Percentiles rank a stretch among this genome's conserved stretches.
Conservation (phyloP, 495 filamentous ascomycete genomes). For the Xylaria venustula region DNA sequence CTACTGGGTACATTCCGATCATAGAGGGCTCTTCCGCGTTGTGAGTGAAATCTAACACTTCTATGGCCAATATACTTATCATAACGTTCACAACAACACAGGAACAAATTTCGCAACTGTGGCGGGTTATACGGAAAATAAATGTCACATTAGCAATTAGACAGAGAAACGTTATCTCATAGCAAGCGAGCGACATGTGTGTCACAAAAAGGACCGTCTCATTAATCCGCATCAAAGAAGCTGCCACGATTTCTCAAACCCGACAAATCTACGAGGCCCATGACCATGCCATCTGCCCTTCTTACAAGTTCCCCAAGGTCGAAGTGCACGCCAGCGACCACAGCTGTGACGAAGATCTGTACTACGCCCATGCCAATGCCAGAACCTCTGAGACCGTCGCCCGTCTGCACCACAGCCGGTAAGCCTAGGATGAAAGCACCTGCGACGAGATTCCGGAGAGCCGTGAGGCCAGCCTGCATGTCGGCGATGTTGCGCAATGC, state of each 20-base stretch:
- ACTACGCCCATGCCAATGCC: constrained; percentile 34
- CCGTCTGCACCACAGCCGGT: constrained; percentile 32
- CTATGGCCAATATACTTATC: no score
- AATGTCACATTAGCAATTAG: background rate
- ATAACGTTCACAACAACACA: no score
- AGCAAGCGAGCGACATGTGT: background rate
- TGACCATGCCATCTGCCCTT: constrained; percentile 38
- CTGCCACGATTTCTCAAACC: constrained; percentile 38
- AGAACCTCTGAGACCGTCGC: constrained; percentile 34
- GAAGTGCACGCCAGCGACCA: constrained; percentile 34
- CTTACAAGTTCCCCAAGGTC: constrained; percentile 35
- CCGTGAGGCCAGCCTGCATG: constrained; percentile 37
- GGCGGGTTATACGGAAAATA: no score
- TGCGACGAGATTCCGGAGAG: constrained; percentile 31
- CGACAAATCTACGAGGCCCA: constrained; percentile 41
- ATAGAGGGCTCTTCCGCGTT: no score
- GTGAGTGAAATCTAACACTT: no score
- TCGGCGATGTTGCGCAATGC: constrained; percentile 41
- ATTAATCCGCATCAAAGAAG: constrained; percentile 47
- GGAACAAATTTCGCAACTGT: no score
- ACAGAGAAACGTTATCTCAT: background rate
- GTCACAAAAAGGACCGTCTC: background rate
- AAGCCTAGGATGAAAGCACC: constrained; percentile 41
- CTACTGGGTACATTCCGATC: no score
- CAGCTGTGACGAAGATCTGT: constrained; percentile 31